Evolutionary conservation across 345 rosid genomes (phyloP).

Genomic region (Reutealis trisperma): DNA sequence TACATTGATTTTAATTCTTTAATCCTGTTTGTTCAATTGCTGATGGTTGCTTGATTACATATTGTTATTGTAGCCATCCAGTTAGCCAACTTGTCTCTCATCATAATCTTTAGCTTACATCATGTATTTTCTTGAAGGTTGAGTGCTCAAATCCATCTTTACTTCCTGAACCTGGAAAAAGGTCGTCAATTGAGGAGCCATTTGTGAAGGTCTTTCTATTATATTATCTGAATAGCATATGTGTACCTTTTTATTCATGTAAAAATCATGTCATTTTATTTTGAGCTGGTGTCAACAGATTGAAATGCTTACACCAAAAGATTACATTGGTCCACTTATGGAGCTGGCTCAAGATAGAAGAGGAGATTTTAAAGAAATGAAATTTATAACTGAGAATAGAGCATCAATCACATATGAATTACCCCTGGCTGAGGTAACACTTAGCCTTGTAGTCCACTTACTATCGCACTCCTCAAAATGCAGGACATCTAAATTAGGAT

Average conservation of each 20-base stretch:
- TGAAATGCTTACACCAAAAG: constrained; percentile 97
- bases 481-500: neutral
- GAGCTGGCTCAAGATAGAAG: constrained; percentile 97
- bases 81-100: neutral
- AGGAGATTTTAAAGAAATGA: constrained; percentile 94
- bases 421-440: constrained; percentile 87
- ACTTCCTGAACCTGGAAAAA: constrained; percentile 94
- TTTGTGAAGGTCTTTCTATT: constrained; percentile 65
- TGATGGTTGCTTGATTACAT: neutral
- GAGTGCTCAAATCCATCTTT: constrained; percentile 96
- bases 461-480: neutral
- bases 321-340: constrained; percentile 90
- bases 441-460: constrained; percentile 9
- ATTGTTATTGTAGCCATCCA: neutral
- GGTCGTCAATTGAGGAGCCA: constrained; percentile 92
- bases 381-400: constrained; percentile 82
- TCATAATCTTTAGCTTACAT: constrained; percentile 23
- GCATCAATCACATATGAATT: constrained; percentile 82
- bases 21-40: neutral
- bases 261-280: neutral
- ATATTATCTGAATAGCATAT: constrained; percentile 13
- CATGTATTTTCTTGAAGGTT: constrained; percentile 53
- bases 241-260: neutral
- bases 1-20: constrained; percentile 3
- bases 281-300: constrained; percentile 45